Evolutionary conservation across 2,329 filamentous ascomycete genomes (phyloP), one percentile per base, ranked within the genome.

Genomic region (Podosphaera fusca): DNA sequence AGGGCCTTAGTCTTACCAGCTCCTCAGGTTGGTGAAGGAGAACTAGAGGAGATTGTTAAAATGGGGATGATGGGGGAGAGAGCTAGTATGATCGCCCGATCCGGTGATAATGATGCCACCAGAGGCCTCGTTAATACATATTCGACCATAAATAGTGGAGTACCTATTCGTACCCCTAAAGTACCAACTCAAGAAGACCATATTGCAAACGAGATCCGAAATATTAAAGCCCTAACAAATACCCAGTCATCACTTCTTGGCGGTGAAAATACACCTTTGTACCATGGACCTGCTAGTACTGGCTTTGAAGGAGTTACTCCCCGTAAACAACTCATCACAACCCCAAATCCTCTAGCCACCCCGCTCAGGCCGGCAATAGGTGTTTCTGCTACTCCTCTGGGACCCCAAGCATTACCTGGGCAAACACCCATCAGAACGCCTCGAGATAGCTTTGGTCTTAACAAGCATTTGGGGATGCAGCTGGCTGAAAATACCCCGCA

Each of bases 21-120:
- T 31, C 92, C 92, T 7, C 92, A 98, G 70, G 87, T 98, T 64
- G 83, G 86, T 68, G 92, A 98, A 66, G 78, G 81, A 49, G 92
- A 98, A 70, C 74, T 98, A 59, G 92, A 98, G 67, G 89, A 95
- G 63, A 96, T 98, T 65, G 87, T 98, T 61, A 98, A 98, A 74
- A 94, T 96, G 88, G 90, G 92, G 50, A 85, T 94, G 78, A 80
- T 88, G 59, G 92, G 90, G 42, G 88, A 95, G 66, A 82, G 84
- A 55, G 92, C 92, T 49, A 88, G 82, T 64, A 73, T 76, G 60
- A 74, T 85, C 67, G 87, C 86, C 3, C 79, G 79, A 50, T 80
- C 81, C 56, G 85, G 85, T 67, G 87, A 95, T 59, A 94, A 89
- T 61, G 81, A 87, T 66, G 81, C 86, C 56, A 94, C 89, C 0